A percentile compares a stretch with the other conserved stretches of the same genome.
These are phyloP conservation scores for Fusarium sp. DNA, from an alignment of 2,329 filamentous ascomycete genomes.

Conservation along the genomic window DNA sequence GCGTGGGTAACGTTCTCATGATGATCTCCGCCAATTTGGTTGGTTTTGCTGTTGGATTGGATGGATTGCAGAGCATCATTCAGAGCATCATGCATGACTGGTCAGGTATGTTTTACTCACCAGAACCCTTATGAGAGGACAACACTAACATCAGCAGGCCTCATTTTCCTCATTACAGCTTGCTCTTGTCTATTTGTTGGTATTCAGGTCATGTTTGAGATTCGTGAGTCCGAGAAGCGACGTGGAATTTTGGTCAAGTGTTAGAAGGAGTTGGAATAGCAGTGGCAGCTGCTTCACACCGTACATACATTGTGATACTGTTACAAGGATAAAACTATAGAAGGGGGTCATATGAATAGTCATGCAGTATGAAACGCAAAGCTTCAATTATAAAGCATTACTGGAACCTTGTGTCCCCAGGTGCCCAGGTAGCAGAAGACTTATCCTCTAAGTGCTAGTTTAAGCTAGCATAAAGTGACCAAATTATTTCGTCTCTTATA, in stretches of 20 bases:
- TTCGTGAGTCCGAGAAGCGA: slow-evolving; percentile 84
- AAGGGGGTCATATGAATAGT: slow-evolving; percentile 1
- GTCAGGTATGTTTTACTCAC: slow-evolving; percentile 63
- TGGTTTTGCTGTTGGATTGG: slow-evolving; percentile 91
- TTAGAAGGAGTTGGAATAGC: slow-evolving; percentile 52
- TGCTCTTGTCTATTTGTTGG: slow-evolving; percentile 84
- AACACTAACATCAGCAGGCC: slow-evolving; percentile 59
- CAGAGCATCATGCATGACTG: slow-evolving; percentile 79
- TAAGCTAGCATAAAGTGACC: no score
- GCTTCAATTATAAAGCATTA: background rate
- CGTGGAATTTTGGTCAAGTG: slow-evolving; percentile 87
- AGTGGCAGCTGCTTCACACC: background rate
- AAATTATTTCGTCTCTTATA: no score
- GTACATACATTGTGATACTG: slow-evolving; percentile 33
- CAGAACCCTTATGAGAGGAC: background rate
- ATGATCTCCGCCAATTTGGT: slow-evolving; percentile 97
- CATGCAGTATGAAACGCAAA: slow-evolving; percentile 12
- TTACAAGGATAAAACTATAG: slow-evolving; percentile 9
- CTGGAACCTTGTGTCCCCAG: background rate
- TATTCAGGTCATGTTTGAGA: slow-evolving; percentile 95
- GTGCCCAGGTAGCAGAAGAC: background rate
- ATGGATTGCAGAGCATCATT: slow-evolving; percentile 83
- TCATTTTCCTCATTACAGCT: slow-evolving; percentile 77
- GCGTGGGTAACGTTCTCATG: slow-evolving; percentile 86
- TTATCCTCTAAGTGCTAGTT: no score